Evolutionary conservation across 805 yeast species (phyloP).

Genomic region (Candida insectorum): DNA sequence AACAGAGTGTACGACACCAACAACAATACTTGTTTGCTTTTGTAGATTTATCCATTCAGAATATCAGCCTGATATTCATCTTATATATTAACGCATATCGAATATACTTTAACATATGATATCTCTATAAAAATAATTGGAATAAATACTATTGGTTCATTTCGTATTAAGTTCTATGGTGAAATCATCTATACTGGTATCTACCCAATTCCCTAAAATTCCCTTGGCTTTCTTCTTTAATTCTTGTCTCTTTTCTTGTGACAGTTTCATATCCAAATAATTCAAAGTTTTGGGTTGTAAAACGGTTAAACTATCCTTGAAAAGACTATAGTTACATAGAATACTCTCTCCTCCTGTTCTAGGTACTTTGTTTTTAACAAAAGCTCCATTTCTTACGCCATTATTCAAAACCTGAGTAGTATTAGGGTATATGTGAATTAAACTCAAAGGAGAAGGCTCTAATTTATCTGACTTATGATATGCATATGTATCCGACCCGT

Average conservation of each 20-base stretch:
- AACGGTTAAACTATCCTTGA: constrained; percentile 1
- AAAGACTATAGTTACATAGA: constrained; percentile 25
- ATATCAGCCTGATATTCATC: too few relatives aligned
- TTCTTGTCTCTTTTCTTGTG: constrained; percentile 10
- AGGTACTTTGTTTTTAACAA: constrained; percentile 42
- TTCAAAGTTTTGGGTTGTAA: constrained; percentile 4
- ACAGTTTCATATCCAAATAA: constrained; percentile 31
- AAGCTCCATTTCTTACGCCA: constrained; percentile 62
- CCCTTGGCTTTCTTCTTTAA: constrained; percentile 9
- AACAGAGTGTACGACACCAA: too few relatives aligned
- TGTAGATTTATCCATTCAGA: too few relatives aligned
- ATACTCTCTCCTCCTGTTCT: constrained; percentile 41
- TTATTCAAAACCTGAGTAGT: constrained; percentile 44
- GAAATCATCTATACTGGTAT: constrained; percentile 44
- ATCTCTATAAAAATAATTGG: too few relatives aligned
- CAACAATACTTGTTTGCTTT: too few relatives aligned
- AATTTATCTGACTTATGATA: constrained; percentile 20
- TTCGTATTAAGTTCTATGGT: not conserved
- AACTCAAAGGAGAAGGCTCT: constrained; percentile 29
- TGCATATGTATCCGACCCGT: constrained; percentile 17
- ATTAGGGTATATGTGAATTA: constrained; percentile 23
- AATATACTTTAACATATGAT: too few relatives aligned
- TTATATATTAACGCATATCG: too few relatives aligned
- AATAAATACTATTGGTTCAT: not conserved
- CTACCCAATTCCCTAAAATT: constrained; percentile 45